phyloP scores from a whole-genome alignment of 1,284 basidiomycete genomes.

The Heterobasidion annosum region DNA sequence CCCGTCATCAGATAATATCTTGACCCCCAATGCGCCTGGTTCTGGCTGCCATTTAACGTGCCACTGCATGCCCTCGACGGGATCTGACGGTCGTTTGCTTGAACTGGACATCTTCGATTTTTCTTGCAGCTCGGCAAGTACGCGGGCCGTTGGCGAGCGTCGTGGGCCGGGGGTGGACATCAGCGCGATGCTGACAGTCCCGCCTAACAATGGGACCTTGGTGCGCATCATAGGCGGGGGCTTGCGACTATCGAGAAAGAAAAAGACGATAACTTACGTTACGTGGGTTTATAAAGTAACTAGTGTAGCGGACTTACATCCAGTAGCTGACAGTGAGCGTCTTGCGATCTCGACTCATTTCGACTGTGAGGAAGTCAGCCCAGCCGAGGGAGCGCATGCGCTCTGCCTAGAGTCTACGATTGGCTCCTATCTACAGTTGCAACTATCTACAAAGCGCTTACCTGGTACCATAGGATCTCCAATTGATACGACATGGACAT shows the following conservation, averaged over 20 bases:
- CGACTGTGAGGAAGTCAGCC: conserved; percentile 60
- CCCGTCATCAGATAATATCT: conserved; percentile 33
- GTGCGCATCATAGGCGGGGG: conserved; percentile 22
- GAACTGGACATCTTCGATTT: conserved; percentile 42
- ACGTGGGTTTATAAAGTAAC: background rate
- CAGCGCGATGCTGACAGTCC: conserved; percentile 41
- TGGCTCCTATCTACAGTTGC: background rate
- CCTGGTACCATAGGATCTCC: conserved; percentile 76
- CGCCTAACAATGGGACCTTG: conserved; percentile 51
- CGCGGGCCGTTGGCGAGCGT: conserved; percentile 40
- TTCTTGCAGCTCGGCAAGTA: conserved; percentile 53
- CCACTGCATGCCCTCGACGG: conserved; percentile 51
- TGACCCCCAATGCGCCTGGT: conserved; percentile 47
- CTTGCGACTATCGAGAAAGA: conserved; percentile 30
- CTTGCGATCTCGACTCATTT: conserved; percentile 56
- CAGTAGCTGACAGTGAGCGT: conserved; percentile 64
- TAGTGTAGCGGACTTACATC: conserved; percentile 40
- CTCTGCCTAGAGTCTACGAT: conserved; percentile 36
- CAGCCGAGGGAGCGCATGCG: conserved; percentile 72
- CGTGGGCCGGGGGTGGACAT: conserved; percentile 28
- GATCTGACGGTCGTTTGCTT: conserved; percentile 49
- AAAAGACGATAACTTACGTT: background rate
- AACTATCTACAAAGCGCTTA: conserved; percentile 17
- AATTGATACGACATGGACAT: conserved; percentile 81
- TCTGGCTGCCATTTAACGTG: conserved; percentile 63